Conservation (phyloP, 1,139 yeast genomes). For the Debaryomyces psychrophilus region DNA sequence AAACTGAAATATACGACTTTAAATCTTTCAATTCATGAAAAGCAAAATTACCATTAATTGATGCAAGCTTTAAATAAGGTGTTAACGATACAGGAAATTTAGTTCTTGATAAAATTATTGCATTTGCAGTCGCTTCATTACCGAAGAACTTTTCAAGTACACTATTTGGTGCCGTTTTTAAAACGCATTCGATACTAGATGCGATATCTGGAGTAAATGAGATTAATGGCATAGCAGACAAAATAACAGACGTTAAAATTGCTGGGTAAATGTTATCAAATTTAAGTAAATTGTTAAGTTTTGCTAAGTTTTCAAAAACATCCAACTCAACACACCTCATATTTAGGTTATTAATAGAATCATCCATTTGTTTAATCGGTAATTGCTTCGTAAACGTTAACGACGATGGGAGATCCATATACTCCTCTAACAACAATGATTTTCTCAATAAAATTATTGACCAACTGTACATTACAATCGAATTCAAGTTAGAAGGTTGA, state of each 20-base stretch:
- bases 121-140: constrained; percentile 54
- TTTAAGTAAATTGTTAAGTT: constrained; percentile 46
- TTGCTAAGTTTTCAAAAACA: constrained; percentile 49
- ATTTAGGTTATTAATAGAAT: constrained; percentile 39
- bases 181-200: constrained; percentile 50
- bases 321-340: constrained; percentile 46
- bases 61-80: constrained; percentile 64
- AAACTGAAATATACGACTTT: constrained; percentile 58
- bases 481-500: constrained; percentile 34
- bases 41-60: constrained; percentile 69
- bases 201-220: constrained; percentile 61
- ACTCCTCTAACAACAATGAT: constrained; percentile 50
- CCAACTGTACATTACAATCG: constrained; percentile 71
- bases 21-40: constrained; percentile 61
- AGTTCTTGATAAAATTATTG: constrained; percentile 64
- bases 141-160: constrained; percentile 62
- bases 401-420: constrained; percentile 9
- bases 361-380: constrained; percentile 19
- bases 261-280: constrained; percentile 60
- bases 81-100: constrained; percentile 72
- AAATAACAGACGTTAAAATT: constrained; percentile 59
- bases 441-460: constrained; percentile 64
- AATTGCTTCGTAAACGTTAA: constrained; percentile 17
- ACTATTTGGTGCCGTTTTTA: constrained; percentile 57
- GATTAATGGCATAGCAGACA: constrained; percentile 64